Evolutionary conservation across 768 basidiomycete species (phyloP).

Genomic region (Imleria badia): DNA sequence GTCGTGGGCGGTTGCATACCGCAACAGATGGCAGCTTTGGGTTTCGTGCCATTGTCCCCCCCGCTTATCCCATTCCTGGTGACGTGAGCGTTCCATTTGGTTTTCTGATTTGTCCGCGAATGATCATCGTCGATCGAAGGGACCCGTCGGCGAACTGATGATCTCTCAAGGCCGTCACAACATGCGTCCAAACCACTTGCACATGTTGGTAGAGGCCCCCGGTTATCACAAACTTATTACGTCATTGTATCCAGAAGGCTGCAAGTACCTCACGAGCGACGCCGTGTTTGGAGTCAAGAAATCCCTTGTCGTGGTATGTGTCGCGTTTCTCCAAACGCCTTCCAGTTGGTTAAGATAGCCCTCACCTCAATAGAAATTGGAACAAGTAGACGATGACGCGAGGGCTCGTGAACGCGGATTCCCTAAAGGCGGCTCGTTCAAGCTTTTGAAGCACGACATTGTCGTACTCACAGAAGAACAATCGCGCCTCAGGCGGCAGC

Average conservation of each 20-base stretch:
- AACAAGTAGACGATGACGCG: conserved; percentile 51
- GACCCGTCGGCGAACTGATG: conserved; percentile 69
- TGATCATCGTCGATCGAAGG: conserved; percentile 37
- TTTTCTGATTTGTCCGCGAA: background rate
- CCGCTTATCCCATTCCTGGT: conserved; percentile 71
- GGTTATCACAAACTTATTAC: conserved; percentile 75
- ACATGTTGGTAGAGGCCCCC: conserved; percentile 67
- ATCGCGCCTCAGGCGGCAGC: conserved; percentile 31
- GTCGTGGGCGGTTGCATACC: conserved; percentile 63
- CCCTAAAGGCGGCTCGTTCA: conserved; percentile 45
- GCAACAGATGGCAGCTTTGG: conserved; percentile 63
- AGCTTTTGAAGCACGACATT: conserved; percentile 47
- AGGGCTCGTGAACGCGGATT: conserved; percentile 55
- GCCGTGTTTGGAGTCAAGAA: conserved; percentile 82
- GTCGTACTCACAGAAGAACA: conserved; percentile 45
- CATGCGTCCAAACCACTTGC: conserved; percentile 79
- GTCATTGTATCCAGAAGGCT: conserved; percentile 71
- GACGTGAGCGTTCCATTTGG: conserved; percentile 44
- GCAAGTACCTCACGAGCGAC: conserved; percentile 66
- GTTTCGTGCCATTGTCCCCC: conserved; percentile 70
- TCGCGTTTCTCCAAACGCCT: background rate
- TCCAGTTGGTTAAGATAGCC: background rate
- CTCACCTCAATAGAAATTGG: conserved; percentile 42
- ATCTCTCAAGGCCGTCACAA: conserved; percentile 61
- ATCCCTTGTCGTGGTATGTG: conserved; percentile 70